phyloP scores from a whole-genome alignment of 805 yeast genomes.

The Huiozyma naganishii region DNA sequence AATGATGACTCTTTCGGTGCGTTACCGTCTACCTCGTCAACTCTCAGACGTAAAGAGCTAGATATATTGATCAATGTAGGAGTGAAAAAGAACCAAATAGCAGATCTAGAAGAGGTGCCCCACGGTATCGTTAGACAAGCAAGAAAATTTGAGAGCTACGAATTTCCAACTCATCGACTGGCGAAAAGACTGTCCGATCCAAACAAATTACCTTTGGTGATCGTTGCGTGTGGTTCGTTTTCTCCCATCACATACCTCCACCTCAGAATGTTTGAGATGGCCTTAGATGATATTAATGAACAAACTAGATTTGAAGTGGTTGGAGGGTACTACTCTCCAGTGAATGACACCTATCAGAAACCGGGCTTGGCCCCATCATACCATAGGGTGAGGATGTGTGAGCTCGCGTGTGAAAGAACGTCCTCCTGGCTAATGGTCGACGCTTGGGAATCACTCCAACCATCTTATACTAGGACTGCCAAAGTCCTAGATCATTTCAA shows the following conservation, averaged over 20 bases:
- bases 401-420: slow-evolving; percentile 93
- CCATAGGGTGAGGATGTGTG: slow-evolving; percentile 96
- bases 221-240: slow-evolving; percentile 96
- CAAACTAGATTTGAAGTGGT: slow-evolving; percentile 89
- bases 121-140: slow-evolving; percentile 90
- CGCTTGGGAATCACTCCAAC: slow-evolving; percentile 96
- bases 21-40: neutral
- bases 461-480: slow-evolving; percentile 86
- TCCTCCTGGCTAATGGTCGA: slow-evolving; percentile 98
- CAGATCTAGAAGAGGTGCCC: slow-evolving; percentile 95
- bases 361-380: slow-evolving; percentile 82
- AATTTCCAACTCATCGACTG: slow-evolving; percentile 81
- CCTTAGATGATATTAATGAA: slow-evolving; percentile 83
- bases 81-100: slow-evolving; percentile 50
- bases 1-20: neutral
- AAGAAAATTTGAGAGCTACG: slow-evolving; percentile 50
- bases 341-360: slow-evolving; percentile 82
- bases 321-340: slow-evolving; percentile 95
- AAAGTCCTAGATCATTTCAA: slow-evolving; percentile 93
- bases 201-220: slow-evolving; percentile 76
- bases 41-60: neutral
- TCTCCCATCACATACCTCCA: slow-evolving; percentile 93
- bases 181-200: slow-evolving; percentile 60
- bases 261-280: slow-evolving; percentile 97
- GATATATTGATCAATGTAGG: slow-evolving; percentile 18